Percentiles rank a stretch among this genome's conserved stretches.
These are phyloP conservation scores for Cryphonectria radicalis DNA, from an alignment of 2,329 filamentous ascomycete genomes.

Conservation along the genomic window DNA sequence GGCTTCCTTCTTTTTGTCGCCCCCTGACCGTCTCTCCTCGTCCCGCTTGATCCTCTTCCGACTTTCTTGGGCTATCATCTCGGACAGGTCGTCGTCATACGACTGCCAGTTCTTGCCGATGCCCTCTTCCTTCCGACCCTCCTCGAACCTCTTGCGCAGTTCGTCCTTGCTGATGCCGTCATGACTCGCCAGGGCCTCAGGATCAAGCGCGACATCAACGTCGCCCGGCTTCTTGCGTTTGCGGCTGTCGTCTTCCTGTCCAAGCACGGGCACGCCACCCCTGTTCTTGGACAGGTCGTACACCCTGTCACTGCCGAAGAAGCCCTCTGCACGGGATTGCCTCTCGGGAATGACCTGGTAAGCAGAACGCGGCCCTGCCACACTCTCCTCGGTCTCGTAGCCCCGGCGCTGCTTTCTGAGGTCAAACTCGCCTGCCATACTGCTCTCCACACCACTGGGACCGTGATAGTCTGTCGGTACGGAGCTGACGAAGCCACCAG, in stretches of 20 bases:
- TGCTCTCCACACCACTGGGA: constrained; percentile 70
- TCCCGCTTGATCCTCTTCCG: constrained; percentile 89
- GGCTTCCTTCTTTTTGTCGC: constrained; percentile 61
- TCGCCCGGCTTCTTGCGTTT: constrained; percentile 97
- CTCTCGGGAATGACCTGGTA: constrained; percentile 91
- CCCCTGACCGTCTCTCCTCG: constrained; percentile 66
- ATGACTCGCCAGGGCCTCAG: constrained; percentile 74
- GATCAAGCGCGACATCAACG: constrained; percentile 88
- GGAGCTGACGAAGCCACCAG: constrained; percentile 77
- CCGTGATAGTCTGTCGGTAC: constrained; percentile 78
- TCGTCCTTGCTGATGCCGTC: constrained; percentile 86
- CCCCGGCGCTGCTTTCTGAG: constrained; percentile 85
- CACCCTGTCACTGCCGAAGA: constrained; percentile 92
- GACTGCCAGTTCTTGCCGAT: constrained; percentile 70
- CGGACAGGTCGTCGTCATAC: constrained; percentile 82
- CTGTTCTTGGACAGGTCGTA: constrained; percentile 76
- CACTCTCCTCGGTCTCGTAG: constrained; percentile 83
- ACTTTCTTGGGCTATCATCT: constrained; percentile 95
- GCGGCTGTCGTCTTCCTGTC: constrained; percentile 74
- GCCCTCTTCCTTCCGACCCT: constrained; percentile 67
- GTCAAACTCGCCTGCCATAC: constrained; percentile 84
- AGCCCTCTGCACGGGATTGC: constrained; percentile 82
- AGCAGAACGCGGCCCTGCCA: constrained; percentile 72
- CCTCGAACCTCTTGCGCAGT: constrained; percentile 79
- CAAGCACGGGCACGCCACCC: constrained; percentile 71